phyloP scores from a whole-genome alignment of 1,139 yeast species.

The Fermentozyma sake region DNA sequence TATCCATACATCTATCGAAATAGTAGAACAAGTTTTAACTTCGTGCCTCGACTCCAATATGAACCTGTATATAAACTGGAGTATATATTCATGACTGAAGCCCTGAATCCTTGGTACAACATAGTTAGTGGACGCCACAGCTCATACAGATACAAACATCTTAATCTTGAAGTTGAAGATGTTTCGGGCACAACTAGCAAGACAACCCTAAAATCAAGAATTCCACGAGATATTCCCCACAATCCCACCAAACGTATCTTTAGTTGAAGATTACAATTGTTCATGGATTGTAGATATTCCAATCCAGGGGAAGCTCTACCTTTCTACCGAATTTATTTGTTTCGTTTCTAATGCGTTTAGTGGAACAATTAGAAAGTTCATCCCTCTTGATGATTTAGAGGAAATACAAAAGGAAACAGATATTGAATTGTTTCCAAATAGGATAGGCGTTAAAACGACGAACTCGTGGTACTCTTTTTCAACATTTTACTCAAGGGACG shows the following conservation, averaged over 20 bases:
- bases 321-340: slow-evolving; percentile 76
- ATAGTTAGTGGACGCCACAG: no score
- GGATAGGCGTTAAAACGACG: slow-evolving; percentile 66
- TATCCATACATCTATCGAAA: no score
- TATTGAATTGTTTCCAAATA: slow-evolving; percentile 89
- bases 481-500: slow-evolving; percentile 78
- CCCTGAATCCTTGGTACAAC: no score
- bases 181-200: no score
- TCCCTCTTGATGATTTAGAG: slow-evolving; percentile 68
- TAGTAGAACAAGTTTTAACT: no score
- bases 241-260: background rate
- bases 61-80: no score
- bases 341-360: slow-evolving; percentile 88
- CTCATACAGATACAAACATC: no score
- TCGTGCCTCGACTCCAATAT: no score
- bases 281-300: slow-evolving; percentile 84
- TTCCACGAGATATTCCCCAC: slow-evolving; percentile 2
- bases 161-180: no score
- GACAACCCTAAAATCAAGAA: slow-evolving; percentile 1
- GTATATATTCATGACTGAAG: no score
- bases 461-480: slow-evolving; percentile 76
- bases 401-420: slow-evolving; percentile 76
- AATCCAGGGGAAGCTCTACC: slow-evolving; percentile 84
- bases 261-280: slow-evolving; percentile 32
- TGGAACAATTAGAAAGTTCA: slow-evolving; percentile 80